phyloP scores from a whole-genome alignment of 2,329 filamentous ascomycete genomes.

The Sporothrix protearum region DNA sequence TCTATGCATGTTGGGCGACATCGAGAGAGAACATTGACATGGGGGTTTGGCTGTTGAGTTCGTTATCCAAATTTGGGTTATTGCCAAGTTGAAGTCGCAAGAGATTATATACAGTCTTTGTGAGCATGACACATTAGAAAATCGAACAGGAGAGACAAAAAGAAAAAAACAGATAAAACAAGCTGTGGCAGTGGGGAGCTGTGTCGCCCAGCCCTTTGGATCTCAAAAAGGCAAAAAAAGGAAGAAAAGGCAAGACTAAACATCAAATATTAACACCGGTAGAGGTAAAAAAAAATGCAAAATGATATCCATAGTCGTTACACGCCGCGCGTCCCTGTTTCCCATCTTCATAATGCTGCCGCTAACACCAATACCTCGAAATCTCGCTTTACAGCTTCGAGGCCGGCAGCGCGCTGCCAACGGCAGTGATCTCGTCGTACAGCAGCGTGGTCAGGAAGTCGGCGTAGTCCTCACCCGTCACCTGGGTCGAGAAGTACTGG shows the following conservation, averaged over 20 bases:
- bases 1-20: not conserved
- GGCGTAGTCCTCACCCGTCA: conserved; percentile 95
- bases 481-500: conserved; percentile 87
- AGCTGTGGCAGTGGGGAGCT: not conserved
- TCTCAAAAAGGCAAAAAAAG: not conserved
- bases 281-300: not conserved
- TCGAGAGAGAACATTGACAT: not conserved
- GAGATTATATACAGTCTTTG: conserved; percentile 11
- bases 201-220: not conserved
- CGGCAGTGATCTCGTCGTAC: conserved; percentile 81
- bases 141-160: not conserved
- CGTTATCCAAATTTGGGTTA: not conserved
- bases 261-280: conserved; percentile 8
- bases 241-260: not conserved
- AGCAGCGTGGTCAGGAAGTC: conserved; percentile 88
- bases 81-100: not conserved
- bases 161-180: not conserved
- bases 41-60: not conserved
- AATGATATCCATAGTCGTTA: conserved; percentile 3
- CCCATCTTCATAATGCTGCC: not conserved
- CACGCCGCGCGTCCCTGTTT: conserved; percentile 1
- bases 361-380: not conserved
- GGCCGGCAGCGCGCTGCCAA: conserved; percentile 58
- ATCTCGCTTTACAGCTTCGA: conserved; percentile 56
- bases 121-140: not conserved